Base-by-base conservation (phyloP, 352 stramenopile species). In the Phytophthora megakarya region DNA sequence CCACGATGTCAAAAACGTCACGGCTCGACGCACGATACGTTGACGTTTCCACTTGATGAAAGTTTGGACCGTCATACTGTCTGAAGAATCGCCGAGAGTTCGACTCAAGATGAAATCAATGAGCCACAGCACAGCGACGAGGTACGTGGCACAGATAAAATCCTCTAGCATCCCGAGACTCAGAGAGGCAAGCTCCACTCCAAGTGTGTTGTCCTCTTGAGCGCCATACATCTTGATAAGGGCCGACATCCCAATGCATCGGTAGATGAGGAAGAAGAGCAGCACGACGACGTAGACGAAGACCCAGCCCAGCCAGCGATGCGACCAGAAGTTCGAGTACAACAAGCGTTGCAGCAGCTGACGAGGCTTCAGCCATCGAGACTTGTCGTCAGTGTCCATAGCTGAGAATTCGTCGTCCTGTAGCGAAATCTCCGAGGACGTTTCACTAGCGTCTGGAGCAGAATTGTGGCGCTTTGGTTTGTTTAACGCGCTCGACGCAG, bases 111-210 rank as follows among this genome's bases (percentile, higher is more conserved):
- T 22, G 12, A 50, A 59, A 21, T 78, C 70, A 10, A 64, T 35
- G 40, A 72, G n/a, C 70, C 70, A 78, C 21, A 78, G 48, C n/a
- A 48, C 38, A 8, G 46, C 22, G 2, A 72, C 61, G 43, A 78
- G 61, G 52, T 73, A 78, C 25, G 61, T 70, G 19, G 67, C 55
- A 19, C 65, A 75, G 42, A 73, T 55, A 19, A 60, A 59, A 52
- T 78, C 70, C 52, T 78, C 61, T 11, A 67, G 23, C 37, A 61
- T 12, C 0, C 70, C 66, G 22, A 75, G 56, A 38, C 52, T 39
- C n/a, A 78, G 19, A 10, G 60, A 46, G 1, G 33, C 51, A 9
- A 74, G 18, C 45, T 61, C 46, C 28, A 70, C 55, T 6, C 30
- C 48, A 12, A 25, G 3, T 6, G 57, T 70, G 9, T 43, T 37